Base-by-base conservation (phyloP, 2,329 filamentous ascomycete species). In the Phaeosphaeriaceae sp. region DNA sequence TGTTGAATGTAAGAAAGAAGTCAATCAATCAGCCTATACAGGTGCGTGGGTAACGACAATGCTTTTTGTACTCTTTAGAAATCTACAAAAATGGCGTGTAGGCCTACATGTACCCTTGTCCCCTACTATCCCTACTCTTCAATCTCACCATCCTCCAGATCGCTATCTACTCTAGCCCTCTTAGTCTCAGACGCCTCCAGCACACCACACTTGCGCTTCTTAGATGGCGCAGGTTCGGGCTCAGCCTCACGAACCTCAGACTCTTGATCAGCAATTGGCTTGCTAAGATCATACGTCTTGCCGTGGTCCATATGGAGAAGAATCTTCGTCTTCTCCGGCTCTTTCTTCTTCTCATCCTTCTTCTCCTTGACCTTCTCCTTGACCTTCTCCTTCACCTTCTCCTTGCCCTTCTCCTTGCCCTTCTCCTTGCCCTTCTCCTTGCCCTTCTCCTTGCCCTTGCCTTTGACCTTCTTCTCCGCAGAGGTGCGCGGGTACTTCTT, bases 251-350 rank as follows among this genome's bases (percentile, higher is more conserved):
- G 17, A 19, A 49, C 19, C 15, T 49, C 47, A 44, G 3, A 9
- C 20, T 44, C 41, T 44, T 44, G 41, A 9, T 44, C 6, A 44
- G 20, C 41, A 20, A 44, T 44, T 44, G 31, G 11, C 31, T 36
- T 36, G 31, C 31, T 36, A 15, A 36, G 31, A 36, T 57, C 24
- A 15, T 54, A 53, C 17, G 41, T 51, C 41, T 45, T 53, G 21
- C 55, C 47, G 10, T 57, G 44, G 5, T 42, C 33, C 17, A 47
- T 53, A 41, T 54, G 51, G n/a, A 51, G 31, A 19, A 57, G 42
- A 27, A 50, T 53, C 15, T 17, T 46, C 17, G 27, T 47, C 21
- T 53, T 49, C 19, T 17, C 22, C 19, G 20, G 17, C n/a, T 27
- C 31, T 5, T 15, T 13, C 47, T 51, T 48, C 27, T 42, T 17